Conservation (phyloP, 306 rosid species). For the Dalbergia oliveri region DNA sequence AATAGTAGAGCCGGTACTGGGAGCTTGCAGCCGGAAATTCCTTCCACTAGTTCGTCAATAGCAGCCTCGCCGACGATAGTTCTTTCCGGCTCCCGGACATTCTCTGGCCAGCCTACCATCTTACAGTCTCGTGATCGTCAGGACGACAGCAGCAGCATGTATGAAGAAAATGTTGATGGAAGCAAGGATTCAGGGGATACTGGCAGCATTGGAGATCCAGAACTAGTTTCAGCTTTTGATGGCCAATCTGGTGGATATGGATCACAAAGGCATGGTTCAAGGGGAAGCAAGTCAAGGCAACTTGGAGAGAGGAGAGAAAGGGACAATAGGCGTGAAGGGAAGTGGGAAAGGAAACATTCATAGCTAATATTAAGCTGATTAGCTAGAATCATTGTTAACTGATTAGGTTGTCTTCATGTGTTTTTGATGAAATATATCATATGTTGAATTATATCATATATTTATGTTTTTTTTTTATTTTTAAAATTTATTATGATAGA, state of each 20-base stretch:
- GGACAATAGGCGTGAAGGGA: constrained; percentile 86
- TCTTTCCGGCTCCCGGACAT: constrained; percentile 74
- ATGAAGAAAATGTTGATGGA: constrained; percentile 89
- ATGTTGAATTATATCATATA: no score
- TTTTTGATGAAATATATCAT: no score
- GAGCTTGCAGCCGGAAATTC: constrained; percentile 71
- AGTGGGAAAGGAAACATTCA: constrained; percentile 96
- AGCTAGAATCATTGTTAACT: constrained; percentile 2
- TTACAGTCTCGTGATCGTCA: constrained; percentile 87
- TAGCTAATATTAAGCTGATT: constrained; percentile 32
- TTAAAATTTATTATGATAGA: no score
- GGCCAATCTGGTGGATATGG: constrained; percentile 77
- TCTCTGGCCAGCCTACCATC: constrained; percentile 88
- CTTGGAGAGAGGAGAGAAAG: constrained; percentile 82
- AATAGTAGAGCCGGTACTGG: constrained; percentile 63
- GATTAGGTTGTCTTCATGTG: constrained; percentile 3
- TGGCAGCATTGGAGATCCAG: constrained; percentile 87
- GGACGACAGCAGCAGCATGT: constrained; percentile 76
- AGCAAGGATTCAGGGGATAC: constrained; percentile 94
- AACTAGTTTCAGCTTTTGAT: constrained; percentile 75
- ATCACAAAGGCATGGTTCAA: constrained; percentile 81
- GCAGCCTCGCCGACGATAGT: constrained; percentile 67
- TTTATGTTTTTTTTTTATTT: no score
- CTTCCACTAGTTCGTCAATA: constrained; percentile 63
- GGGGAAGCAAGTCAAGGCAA: constrained; percentile 90